Conservation (phyloP, 2,329 filamentous ascomycete genomes). For the Proliferodiscus dingleyae region DNA sequence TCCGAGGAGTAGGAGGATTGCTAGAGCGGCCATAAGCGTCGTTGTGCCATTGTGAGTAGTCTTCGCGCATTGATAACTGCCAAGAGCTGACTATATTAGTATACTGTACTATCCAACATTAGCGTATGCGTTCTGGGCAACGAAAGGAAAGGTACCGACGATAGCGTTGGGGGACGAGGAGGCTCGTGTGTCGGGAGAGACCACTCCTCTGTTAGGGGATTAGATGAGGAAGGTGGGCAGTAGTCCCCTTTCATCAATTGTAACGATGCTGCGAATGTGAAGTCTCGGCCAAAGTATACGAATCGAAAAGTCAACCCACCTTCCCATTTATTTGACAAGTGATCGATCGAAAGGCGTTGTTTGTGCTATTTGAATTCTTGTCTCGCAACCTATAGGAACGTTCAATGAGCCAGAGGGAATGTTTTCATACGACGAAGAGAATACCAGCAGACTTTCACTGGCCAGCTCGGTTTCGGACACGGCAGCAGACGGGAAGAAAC, state of each 20-base stretch:
- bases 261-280: too few species aligned
- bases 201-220: neutral
- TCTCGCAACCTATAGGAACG: too few species aligned
- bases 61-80: neutral
- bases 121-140: conserved; percentile 9
- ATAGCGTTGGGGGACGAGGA: neutral
- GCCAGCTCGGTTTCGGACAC: neutral
- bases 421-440: neutral
- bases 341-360: too few species aligned
- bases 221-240: neutral
- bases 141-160: neutral
- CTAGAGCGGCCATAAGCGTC: conserved; percentile 14
- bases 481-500: neutral
- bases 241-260: too few species aligned
- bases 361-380: too few species aligned
- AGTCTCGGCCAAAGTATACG: too few species aligned
- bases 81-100: neutral
- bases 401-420: too few species aligned
- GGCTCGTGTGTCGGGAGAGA: neutral
- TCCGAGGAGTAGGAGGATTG: conserved; percentile 7
- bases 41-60: conserved; percentile 20
- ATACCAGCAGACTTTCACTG: neutral
- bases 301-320: too few species aligned
- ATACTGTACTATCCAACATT: conserved; percentile 18
- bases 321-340: too few species aligned